phyloP scores from a whole-genome alignment of 768 basidiomycete species.

The Russula abietina region DNA sequence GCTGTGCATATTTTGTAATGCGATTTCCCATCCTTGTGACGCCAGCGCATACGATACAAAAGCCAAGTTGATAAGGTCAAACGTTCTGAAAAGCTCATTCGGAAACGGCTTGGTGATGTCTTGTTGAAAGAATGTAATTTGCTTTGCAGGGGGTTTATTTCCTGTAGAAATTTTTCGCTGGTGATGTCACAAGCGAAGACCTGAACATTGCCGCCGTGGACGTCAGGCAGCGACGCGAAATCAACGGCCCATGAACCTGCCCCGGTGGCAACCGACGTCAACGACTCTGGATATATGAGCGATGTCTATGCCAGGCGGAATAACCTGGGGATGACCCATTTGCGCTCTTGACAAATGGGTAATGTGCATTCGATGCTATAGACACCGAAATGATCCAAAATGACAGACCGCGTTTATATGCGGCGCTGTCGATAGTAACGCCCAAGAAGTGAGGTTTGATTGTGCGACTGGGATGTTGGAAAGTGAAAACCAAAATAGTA shows the following conservation, averaged over 20 bases:
- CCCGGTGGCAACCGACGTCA: slow-evolving; percentile 1
- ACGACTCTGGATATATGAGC: slow-evolving; percentile 3
- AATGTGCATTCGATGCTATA: too few species aligned
- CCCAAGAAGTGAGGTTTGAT: too few species aligned
- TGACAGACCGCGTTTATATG: too few species aligned
- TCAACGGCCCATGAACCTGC: slow-evolving; percentile 6
- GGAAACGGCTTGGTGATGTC: slow-evolving; percentile 6
- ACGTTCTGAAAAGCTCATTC: too few species aligned
- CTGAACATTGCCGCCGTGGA: slow-evolving; percentile 1
- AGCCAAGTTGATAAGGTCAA: slow-evolving; percentile 2
- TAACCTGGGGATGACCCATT: not conserved
- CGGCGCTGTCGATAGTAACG: too few species aligned
- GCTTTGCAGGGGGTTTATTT: too few species aligned
- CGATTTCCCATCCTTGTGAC: not conserved
- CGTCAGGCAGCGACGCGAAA: not conserved
- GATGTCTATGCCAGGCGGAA: slow-evolving; percentile 1
- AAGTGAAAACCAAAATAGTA: too few species aligned
- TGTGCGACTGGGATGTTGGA: too few species aligned
- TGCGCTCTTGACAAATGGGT: too few species aligned
- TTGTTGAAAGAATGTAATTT: slow-evolving; percentile 4
- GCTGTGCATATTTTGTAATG: not conserved
- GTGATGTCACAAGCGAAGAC: slow-evolving; percentile 14
- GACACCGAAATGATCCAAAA: too few species aligned
- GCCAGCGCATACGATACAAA: not conserved
- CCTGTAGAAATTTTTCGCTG: not conserved